These are phyloP conservation scores for Chaetoscypha palmicola DNA, from an alignment of 2,329 filamentous ascomycete species.

Conservation along the genomic window DNA sequence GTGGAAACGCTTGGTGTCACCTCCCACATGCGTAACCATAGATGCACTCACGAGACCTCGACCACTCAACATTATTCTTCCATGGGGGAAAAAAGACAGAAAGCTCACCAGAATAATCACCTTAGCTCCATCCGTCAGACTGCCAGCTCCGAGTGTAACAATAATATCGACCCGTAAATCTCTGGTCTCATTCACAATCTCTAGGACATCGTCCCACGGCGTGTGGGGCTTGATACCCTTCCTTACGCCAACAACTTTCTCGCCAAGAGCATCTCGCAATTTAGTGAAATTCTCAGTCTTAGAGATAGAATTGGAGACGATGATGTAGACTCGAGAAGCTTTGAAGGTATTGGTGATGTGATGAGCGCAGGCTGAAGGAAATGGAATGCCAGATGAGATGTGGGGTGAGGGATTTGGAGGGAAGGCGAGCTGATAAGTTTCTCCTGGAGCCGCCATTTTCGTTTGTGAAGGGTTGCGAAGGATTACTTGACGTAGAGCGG, in stretches of 20 bases:
- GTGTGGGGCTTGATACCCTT: slow-evolving; percentile 30
- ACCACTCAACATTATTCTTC: too few species aligned
- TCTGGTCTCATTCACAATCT: slow-evolving; percentile 25
- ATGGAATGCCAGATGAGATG: slow-evolving; percentile 23
- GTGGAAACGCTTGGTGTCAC: too few species aligned
- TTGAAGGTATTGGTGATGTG: slow-evolving; percentile 25
- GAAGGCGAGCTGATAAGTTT: slow-evolving; percentile 11
- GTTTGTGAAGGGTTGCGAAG: too few species aligned
- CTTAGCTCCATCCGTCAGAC: slow-evolving; percentile 31
- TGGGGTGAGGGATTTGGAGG: slow-evolving; percentile 7
- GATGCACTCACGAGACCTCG: too few species aligned
- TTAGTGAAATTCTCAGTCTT: slow-evolving; percentile 26
- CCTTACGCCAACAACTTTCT: slow-evolving; percentile 26
- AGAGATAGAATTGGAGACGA: slow-evolving; percentile 30
- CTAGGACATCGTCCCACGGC: slow-evolving; percentile 29
- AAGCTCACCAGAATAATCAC: slow-evolving; percentile 25
- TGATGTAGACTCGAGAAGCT: slow-evolving; percentile 25
- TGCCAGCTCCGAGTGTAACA: slow-evolving; percentile 31
- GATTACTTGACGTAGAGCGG: too few species aligned
- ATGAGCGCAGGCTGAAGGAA: slow-evolving; percentile 26
- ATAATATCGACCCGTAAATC: slow-evolving; percentile 24
- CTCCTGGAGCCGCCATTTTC: slow-evolving; percentile 9
- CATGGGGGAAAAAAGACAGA: too few species aligned
- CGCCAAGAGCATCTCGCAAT: slow-evolving; percentile 23
- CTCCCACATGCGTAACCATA: too few species aligned